A percentile compares a stretch with the other conserved stretches of the same genome.
phyloP scores from a whole-genome alignment of 371 early-diverging fungal genomes.

The Actinomortierella wolfii region DNA sequence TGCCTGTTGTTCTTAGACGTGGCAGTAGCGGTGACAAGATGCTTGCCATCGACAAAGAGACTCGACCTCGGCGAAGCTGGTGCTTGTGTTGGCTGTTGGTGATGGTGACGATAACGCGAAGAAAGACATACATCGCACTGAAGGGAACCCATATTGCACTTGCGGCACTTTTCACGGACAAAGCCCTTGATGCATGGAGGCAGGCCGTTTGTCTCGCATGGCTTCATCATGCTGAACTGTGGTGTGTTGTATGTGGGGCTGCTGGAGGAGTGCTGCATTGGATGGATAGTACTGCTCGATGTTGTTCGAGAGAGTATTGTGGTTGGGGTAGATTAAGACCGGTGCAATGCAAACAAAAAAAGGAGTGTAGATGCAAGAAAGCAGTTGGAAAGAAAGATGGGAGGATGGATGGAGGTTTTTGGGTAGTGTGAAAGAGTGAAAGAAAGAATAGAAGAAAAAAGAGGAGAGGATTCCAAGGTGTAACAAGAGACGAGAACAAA shows the following conservation, averaged over 20 bases:
- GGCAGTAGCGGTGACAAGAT: constrained; percentile 4
- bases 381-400: background rate
- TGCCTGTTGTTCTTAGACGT: constrained; percentile 7
- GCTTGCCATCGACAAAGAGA: background rate
- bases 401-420: background rate
- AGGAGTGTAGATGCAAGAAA: constrained; percentile 1
- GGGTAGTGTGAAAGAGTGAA: background rate
- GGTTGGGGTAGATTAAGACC: background rate
- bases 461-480: background rate
- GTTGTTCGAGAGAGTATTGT: background rate
- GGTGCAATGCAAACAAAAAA: background rate
- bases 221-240: constrained; percentile 2
- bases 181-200: constrained; percentile 30
- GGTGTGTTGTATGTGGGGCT: no score
- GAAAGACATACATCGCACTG: constrained; percentile 26
- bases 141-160: constrained; percentile 28
- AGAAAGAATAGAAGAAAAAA: background rate
- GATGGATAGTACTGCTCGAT: background rate
- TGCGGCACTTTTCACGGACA: constrained; percentile 30
- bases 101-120: background rate
- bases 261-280: no score
- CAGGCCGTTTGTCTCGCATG: constrained; percentile 16
- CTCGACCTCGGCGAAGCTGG: background rate
- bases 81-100: background rate
- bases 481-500: constrained; percentile 1